These are phyloP conservation scores for Dioszegia hungarica DNA, from an alignment of 768 basidiomycete species.

Conservation along the genomic window DNA sequence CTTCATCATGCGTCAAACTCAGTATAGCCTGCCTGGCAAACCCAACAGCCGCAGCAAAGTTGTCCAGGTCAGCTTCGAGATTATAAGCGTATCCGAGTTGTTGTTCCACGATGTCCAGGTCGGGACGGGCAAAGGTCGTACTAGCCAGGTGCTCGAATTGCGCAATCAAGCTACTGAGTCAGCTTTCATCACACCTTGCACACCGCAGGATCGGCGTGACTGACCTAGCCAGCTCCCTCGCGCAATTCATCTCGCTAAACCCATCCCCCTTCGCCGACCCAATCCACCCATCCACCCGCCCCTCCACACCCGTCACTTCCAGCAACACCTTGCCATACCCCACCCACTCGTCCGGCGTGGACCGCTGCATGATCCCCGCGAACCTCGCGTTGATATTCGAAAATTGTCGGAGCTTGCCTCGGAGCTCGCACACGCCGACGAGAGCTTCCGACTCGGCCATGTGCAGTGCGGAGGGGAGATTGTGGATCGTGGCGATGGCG, in stretches of 20 bases:
- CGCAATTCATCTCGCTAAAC: constrained; percentile 90
- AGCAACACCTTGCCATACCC: constrained; percentile 73
- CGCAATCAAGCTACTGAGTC: constrained; percentile 65
- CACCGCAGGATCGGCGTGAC: constrained; percentile 36
- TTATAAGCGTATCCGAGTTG: constrained; percentile 75
- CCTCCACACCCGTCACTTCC: constrained; percentile 84
- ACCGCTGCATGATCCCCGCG: constrained; percentile 71
- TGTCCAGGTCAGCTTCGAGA: constrained; percentile 88
- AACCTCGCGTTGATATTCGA: constrained; percentile 85
- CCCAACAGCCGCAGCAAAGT: constrained; percentile 85
- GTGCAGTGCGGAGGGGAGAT: constrained; percentile 77
- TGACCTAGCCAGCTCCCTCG: constrained; percentile 79
- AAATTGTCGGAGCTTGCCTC: constrained; percentile 72
- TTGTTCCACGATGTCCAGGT: constrained; percentile 83
- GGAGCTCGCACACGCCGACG: constrained; percentile 94
- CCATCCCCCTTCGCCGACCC: constrained; percentile 78
- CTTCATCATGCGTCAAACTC: constrained; percentile 69
- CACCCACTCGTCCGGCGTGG: constrained; percentile 79
- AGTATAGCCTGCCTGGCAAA: constrained; percentile 80
- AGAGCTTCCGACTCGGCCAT: constrained; percentile 73
- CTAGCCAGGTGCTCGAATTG: constrained; percentile 91
- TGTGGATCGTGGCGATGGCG: constrained; percentile 75
- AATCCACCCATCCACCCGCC: constrained; percentile 85
- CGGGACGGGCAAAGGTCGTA: constrained; percentile 73
- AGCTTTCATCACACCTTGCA: not conserved